phyloP scores from a whole-genome alignment of 1,139 yeast genomes.

The Hemisphaericaspora xylofermentans region DNA sequence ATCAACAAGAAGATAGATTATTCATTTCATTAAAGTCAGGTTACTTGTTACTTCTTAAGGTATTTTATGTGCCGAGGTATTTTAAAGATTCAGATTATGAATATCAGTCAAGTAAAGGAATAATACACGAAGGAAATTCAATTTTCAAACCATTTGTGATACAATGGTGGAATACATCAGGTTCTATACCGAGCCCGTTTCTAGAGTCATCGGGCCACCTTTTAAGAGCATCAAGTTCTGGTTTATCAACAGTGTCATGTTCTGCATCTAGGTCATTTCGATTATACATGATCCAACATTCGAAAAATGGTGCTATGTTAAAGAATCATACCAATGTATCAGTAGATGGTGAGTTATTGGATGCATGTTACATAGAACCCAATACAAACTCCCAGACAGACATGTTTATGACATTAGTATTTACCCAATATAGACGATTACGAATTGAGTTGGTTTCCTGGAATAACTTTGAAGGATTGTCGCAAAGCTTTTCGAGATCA shows the following conservation, averaged over 20 bases:
- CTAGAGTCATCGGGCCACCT: constrained; percentile 35
- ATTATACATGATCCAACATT: constrained; percentile 34
- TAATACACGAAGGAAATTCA: constrained; percentile 13
- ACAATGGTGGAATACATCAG: constrained; percentile 50
- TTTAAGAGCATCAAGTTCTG: constrained; percentile 30
- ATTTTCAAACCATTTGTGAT: constrained; percentile 46
- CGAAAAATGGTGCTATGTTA: constrained; percentile 38
- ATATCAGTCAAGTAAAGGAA: constrained; percentile 12
- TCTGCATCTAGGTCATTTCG: constrained; percentile 39
- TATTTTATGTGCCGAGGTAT: constrained; percentile 35
- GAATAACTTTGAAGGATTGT: constrained; percentile 35
- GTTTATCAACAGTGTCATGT: constrained; percentile 39
- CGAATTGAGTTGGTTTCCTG: constrained; percentile 42
- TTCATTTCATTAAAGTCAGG: constrained; percentile 45
- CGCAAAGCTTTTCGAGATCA: constrained; percentile 20
- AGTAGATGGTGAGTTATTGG: constrained; percentile 42
- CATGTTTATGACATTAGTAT: constrained; percentile 35
- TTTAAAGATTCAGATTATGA: constrained; percentile 28
- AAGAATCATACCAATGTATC: constrained; percentile 40
- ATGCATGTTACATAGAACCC: constrained; percentile 45
- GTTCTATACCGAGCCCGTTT: constrained; percentile 20
- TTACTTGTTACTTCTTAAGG: constrained; percentile 35
- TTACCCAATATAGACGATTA: constrained; percentile 38
- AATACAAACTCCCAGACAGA: constrained; percentile 23
- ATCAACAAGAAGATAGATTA: constrained; percentile 40